Evolutionary conservation across 2,329 filamentous ascomycete genomes (phyloP).

Genomic region (Neofusicoccum parvum): DNA sequence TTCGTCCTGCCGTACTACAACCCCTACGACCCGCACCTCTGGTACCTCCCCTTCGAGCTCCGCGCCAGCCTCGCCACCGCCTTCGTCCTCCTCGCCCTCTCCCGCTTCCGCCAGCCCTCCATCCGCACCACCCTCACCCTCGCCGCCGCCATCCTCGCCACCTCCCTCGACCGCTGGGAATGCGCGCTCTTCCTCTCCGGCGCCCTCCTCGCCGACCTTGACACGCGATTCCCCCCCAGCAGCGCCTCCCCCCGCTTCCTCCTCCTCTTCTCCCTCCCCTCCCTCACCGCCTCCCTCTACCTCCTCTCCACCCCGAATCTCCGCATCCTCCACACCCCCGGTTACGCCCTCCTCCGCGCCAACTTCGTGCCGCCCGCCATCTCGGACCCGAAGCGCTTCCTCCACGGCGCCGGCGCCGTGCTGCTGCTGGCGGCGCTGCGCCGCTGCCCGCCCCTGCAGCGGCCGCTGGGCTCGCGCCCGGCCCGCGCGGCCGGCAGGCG

Average conservation of each 20-base stretch:
- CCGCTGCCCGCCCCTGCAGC: not conserved
- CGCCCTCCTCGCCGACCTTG: conserved; percentile 9
- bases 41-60: conserved; percentile 51
- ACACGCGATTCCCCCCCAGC: not conserved
- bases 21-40: conserved; percentile 39
- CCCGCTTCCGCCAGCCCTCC: not conserved
- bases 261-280: not conserved
- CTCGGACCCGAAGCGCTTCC: conserved; percentile 14
- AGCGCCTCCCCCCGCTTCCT: not conserved
- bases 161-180: conserved; percentile 25
- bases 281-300: not conserved
- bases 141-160: conserved; percentile 57
- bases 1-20: conserved; percentile 18
- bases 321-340: not conserved
- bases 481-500: not conserved
- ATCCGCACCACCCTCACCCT: conserved; percentile 56
- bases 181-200: conserved; percentile 10
- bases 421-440: not conserved
- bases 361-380: not conserved
- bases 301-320: conserved; percentile 15
- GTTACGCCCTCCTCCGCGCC: not conserved
- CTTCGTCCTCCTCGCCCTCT: conserved; percentile 39
- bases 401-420: conserved; percentile 14
- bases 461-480: not conserved
- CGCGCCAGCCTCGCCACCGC: conserved; percentile 49